A percentile compares a stretch with the other conserved stretches of the same genome.
Conservation (phyloP, 352 stramenopile genomes). For the Globisporangium viniferum region DNA sequence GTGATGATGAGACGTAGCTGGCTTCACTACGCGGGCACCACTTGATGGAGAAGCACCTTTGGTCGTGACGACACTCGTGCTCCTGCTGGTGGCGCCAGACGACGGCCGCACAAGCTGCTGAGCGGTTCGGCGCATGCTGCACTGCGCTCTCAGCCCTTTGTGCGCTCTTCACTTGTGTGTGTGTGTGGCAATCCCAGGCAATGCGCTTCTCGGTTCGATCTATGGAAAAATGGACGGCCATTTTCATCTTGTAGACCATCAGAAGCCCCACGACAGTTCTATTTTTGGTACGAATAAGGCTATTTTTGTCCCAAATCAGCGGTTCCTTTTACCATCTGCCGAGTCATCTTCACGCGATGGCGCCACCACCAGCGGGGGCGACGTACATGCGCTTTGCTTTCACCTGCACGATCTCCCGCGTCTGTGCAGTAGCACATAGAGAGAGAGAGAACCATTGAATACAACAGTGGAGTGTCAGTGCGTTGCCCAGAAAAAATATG, state of each 20-base stretch:
- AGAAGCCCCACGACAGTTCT: too few species aligned
- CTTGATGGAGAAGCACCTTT: neutral
- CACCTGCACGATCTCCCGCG: constrained; percentile 18
- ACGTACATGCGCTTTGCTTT: constrained; percentile 11
- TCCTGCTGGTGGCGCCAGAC: neutral
- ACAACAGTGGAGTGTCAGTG: neutral
- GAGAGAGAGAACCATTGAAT: neutral
- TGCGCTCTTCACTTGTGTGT: too few species aligned
- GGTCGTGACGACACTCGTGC: neutral
- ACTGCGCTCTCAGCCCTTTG: neutral
- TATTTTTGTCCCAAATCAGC: neutral
- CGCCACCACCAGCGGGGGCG: neutral
- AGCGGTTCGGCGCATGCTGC: neutral
- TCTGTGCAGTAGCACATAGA: neutral
- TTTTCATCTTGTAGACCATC: too few species aligned
- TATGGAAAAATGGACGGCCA: too few species aligned
- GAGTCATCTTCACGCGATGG: neutral
- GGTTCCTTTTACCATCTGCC: neutral
- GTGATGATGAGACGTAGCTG: neutral
- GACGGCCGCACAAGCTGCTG: neutral
- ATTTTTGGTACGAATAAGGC: neutral
- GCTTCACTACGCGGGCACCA: neutral
- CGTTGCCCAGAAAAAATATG: too few species aligned
- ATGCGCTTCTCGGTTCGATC: too few species aligned
- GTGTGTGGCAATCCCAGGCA: too few species aligned